Conservation (phyloP, 2,329 filamentous ascomycete species). For the Aureobasidium pullulans region DNA sequence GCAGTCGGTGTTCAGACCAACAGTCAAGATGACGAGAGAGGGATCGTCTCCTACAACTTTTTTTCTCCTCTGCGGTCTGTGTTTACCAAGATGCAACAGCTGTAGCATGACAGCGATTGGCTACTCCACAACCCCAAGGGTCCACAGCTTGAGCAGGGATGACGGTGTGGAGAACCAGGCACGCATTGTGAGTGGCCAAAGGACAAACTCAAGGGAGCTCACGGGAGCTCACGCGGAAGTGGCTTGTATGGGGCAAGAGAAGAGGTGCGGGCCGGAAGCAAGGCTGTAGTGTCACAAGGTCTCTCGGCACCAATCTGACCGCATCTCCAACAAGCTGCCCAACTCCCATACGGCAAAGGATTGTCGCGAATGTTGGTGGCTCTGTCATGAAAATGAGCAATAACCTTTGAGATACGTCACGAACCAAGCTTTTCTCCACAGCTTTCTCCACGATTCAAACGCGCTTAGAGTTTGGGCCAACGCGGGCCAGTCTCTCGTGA, state of each 20-base stretch:
- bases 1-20: not conserved
- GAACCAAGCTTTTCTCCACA: constrained; percentile 9
- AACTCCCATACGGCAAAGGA: not conserved
- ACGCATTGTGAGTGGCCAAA: constrained; percentile 11
- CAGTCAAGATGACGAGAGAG: constrained; percentile 11
- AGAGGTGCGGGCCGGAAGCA: constrained; percentile 6
- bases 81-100: not conserved
- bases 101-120: not conserved
- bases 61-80: not conserved
- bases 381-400: not conserved
- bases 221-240: constrained; percentile 6
- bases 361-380: not conserved
- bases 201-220: not conserved
- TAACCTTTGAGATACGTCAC: constrained; percentile 7
- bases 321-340: not conserved
- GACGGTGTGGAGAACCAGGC: constrained; percentile 13
- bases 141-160: constrained; percentile 10
- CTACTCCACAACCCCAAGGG: constrained; percentile 5
- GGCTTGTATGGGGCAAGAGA: not conserved
- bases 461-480: not conserved
- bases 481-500: not conserved
- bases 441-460: constrained; percentile 11
- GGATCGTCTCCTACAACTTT: not conserved
- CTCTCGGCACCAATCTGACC: constrained; percentile 3
- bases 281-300: constrained; percentile 8